Evolutionary conservation across 345 rosid genomes (phyloP), one percentile per base, ranked within the genome.

Genomic region (Eucalyptus erythrocorys): DNA sequence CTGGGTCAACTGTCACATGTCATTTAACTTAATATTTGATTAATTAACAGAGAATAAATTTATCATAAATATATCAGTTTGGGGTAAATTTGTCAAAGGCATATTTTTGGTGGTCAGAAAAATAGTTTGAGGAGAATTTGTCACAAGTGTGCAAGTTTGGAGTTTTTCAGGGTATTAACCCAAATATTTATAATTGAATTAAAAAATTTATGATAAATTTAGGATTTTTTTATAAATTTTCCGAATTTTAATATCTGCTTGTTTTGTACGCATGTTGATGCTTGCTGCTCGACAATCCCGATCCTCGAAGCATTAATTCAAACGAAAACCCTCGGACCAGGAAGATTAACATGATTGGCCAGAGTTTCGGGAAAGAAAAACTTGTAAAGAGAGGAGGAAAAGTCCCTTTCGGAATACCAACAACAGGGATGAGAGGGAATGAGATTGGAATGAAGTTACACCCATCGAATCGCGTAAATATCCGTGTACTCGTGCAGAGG

Each of bases 181-280:
- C n/a, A n/a, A n/a, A n/a, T n/a, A n/a, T n/a, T n/a, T 21, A 51
- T 21, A 51, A 51, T 2, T 7, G 10, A 19, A 51, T 3, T 51
- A 51, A 5, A 51, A 51, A 51, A 51, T 19, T 51, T 51, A 51
- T 51, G 21, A 51, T 51, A 51, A 3, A 51, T 51, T 51, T 51
- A 1, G 0, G 0, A 51, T 51, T 1, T 51, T 51, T 51, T 51
- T 19, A 17, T 51, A 51, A 51, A 19, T 51, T 51, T 51, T 4
- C 10, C 10, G 0, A 10, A 51, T 3, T 9, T 0, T 55, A 5
- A 37, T 21, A 24, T 24, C 45, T 37, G 27, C 3, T 10, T 47
- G 27, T 37, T 19, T 71, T 6, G 45, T 27, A 19, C 14, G 26
- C 47, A 19, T 37, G 27, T 37, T 21, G 47, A 76, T 76, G 27